Base-by-base conservation (phyloP, 306 rosid genomes). In the Hippophae rhamnoides region DNA sequence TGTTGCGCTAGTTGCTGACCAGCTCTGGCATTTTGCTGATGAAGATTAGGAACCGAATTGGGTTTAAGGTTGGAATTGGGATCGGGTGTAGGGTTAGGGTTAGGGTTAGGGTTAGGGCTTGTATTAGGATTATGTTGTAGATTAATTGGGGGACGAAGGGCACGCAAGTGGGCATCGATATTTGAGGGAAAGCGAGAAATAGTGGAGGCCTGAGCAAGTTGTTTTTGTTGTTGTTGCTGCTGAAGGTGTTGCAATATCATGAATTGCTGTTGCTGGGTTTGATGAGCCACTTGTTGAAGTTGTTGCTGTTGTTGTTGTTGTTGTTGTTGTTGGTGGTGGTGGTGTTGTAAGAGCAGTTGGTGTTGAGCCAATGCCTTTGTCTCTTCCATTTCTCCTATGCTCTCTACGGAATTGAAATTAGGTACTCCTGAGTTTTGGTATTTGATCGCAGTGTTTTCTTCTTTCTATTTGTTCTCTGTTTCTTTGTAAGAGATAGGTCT, bases 151-250 rank as follows among this genome's bases (percentile, higher is more conserved):
- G 87, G 75, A 62, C 97, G 81, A 9, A 81, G 79, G 8, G 97
- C 95, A 41, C 97, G 90, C 74, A 89, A 78, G 72, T 89, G 97
- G 43, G 89, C 95, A 26, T 89, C 97, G 63, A 86, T 86, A 79
- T 82, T 89, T 7, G 97, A 89, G 38, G 97, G 97, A 71, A 89
- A 86, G 4, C 97, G 95, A 70, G 97, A 84, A 51, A 89, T 89
- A 9, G 89, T 89, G 0, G 89, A 76, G 23, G 74, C 61, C 52
- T 79, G 85, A 44, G 66, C 72, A 52, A 74, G 84, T 47, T 86
- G 89, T 61, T 77, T 74, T 12, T 83, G 95, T 41, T 78, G 52
- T 71, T 86, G 84, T 43, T 18, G 18, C 61, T 77, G 74, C 13
- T 83, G 95, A 31, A 81, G 52, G 69, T 86, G 95, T 25, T 86